Evolutionary conservation across 441 rosid genomes (phyloP).

Genomic region (Codiaeum variegatum): DNA sequence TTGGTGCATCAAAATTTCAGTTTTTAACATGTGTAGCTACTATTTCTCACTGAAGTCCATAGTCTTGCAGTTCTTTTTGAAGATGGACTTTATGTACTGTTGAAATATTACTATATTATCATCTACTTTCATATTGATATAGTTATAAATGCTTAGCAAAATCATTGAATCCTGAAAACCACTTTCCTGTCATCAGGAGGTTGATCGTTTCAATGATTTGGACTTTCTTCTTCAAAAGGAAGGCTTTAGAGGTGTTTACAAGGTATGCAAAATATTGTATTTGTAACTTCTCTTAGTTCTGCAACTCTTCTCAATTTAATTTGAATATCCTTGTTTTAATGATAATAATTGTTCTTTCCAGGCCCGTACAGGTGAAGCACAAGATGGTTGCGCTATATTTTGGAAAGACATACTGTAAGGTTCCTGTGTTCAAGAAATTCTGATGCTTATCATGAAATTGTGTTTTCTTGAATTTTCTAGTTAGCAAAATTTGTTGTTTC

Average conservation of each 20-base stretch:
- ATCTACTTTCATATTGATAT: background rate
- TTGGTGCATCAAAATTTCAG: background rate
- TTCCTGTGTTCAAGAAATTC: background rate
- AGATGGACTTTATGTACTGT: background rate
- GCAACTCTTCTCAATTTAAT: background rate
- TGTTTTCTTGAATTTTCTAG: background rate
- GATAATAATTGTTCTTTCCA: constrained; percentile 27
- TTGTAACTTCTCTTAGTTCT: background rate
- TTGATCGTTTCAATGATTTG: constrained; percentile 77
- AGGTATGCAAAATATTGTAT: constrained; percentile 40
- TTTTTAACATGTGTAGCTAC: background rate
- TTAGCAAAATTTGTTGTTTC: background rate
- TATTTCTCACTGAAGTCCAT: background rate
- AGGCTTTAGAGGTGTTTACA: constrained; percentile 78
- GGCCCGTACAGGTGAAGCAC: constrained; percentile 86
- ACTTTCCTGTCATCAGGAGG: constrained; percentile 57
- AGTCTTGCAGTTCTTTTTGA: background rate
- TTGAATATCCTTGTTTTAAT: constrained; percentile 17
- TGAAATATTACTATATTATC: background rate
- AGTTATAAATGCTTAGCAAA: background rate
- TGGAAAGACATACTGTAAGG: constrained; percentile 77
- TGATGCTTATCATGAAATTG: background rate
- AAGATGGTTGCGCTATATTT: constrained; percentile 89
- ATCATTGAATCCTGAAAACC: constrained; percentile 7
- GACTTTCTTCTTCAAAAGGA: constrained; percentile 44